phyloP scores from a whole-genome alignment of 2,329 filamentous ascomycete species.

The Aspergillus costaricaensis region DNA sequence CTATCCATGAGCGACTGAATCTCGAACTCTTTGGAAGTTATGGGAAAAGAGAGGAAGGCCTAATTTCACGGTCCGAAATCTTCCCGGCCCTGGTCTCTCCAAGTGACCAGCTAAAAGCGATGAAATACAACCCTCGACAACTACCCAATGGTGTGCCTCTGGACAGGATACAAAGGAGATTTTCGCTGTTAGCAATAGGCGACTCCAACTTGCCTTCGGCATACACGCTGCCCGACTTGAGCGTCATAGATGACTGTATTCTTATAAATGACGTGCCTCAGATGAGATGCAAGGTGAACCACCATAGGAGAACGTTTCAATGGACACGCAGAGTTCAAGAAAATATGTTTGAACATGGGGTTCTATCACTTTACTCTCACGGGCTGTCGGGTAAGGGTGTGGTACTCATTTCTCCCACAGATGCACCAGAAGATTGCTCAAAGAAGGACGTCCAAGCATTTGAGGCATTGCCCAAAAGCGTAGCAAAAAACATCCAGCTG shows the following conservation, averaged over 20 bases:
- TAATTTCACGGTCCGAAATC: not conserved
- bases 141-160: not conserved
- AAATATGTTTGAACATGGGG: not conserved
- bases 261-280: not conserved
- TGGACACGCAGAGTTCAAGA: not conserved
- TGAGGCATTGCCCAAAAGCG: not conserved
- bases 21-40: not conserved
- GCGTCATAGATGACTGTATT: not conserved
- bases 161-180: not conserved
- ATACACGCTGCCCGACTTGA: not conserved
- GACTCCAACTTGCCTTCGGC: not conserved
- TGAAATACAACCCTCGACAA: not conserved
- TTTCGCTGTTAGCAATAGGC: not conserved
- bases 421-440: not conserved
- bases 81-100: not conserved
- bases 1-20: not conserved
- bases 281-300: not conserved
- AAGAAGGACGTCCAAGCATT: not conserved
- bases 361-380: not conserved
- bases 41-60: not conserved
- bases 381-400: not conserved
- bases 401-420: not conserved
- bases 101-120: not conserved
- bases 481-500: not conserved
- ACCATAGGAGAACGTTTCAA: not conserved